phyloP scores from a whole-genome alignment of 352 stramenopile genomes.

The Phytophthora quininea region DNA sequence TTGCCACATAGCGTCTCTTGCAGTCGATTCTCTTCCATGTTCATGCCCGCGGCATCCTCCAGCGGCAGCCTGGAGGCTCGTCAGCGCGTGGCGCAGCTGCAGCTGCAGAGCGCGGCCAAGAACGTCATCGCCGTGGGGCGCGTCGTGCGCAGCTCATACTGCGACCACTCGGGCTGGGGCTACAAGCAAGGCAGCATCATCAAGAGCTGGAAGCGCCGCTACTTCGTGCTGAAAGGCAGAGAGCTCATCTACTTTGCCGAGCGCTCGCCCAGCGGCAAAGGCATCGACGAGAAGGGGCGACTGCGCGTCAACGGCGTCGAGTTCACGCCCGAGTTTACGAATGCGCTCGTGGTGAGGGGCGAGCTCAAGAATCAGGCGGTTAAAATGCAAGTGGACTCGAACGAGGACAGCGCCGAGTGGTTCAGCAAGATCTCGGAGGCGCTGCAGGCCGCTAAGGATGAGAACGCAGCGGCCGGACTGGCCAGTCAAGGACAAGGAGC shows the following conservation, averaged over 20 bases:
- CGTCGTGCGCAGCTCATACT: conserved; percentile 67
- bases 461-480: conserved; percentile 4
- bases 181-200: conserved; percentile 84
- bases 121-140: conserved; percentile 51
- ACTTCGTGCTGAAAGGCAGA: conserved; percentile 80
- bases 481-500: conserved; percentile 13
- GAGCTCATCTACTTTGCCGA: conserved; percentile 84
- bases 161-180: conserved; percentile 79
- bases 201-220: conserved; percentile 85
- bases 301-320: conserved; percentile 63
- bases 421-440: conserved; percentile 55
- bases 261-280: conserved; percentile 70
- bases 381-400: conserved; percentile 71
- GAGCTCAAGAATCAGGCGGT: conserved; percentile 78
- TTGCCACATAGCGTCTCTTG: neutral
- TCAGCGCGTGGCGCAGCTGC: conserved; percentile 36
- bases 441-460: conserved; percentile 30
- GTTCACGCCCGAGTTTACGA: conserved; percentile 70
- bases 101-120: conserved; percentile 46
- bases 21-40: conserved; percentile 17
- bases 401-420: conserved; percentile 69
- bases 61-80: conserved; percentile 33
- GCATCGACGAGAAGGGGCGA: conserved; percentile 78
- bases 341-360: conserved; percentile 63
- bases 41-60: conserved; percentile 20